phyloP scores from a whole-genome alignment of 768 basidiomycete species.

The Hemileccinum impolitum region DNA sequence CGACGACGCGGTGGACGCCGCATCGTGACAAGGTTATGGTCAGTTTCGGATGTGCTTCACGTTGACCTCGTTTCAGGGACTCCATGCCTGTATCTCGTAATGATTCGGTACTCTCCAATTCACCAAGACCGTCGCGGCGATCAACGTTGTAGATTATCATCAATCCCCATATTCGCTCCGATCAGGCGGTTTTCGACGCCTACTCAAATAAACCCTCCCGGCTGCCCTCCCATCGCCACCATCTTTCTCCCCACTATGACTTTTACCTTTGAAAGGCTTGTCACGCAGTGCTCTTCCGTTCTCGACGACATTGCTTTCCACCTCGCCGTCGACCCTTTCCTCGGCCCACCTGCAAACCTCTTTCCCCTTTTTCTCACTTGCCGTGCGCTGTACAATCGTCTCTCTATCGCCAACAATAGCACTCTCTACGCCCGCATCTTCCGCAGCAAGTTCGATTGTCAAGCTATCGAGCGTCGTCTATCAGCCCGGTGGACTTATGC shows the following conservation, averaged over 20 bases:
- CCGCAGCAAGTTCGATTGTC: slow-evolving; percentile 41
- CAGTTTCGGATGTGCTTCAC: slow-evolving; percentile 1
- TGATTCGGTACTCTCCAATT: slow-evolving; percentile 30
- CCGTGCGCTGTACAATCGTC: slow-evolving; percentile 32
- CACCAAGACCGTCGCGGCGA: slow-evolving; percentile 32
- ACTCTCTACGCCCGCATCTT: slow-evolving; percentile 45
- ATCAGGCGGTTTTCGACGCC: slow-evolving; percentile 18
- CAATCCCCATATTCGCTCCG: slow-evolving; percentile 33
- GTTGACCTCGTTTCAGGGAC: slow-evolving; percentile 28
- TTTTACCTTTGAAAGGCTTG: slow-evolving; percentile 21
- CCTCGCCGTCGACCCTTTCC: slow-evolving; percentile 34
- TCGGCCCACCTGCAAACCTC: slow-evolving; percentile 44
- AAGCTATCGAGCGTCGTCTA: slow-evolving; percentile 39
- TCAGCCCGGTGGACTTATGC: slow-evolving; percentile 36
- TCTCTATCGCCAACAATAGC: slow-evolving; percentile 36
- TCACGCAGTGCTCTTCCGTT: slow-evolving; percentile 8
- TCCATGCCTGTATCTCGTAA: slow-evolving; percentile 32
- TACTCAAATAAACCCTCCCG: slow-evolving; percentile 26
- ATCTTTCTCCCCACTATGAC: not conserved
- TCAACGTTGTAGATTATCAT: slow-evolving; percentile 37
- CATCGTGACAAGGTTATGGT: not conserved
- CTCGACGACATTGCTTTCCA: slow-evolving; percentile 44
- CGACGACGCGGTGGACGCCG: not conserved
- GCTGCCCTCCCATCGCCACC: slow-evolving; percentile 8
- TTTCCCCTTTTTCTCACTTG: slow-evolving; percentile 38